phyloP scores from a whole-genome alignment of 106 monocot species.

The Platanthera zijinensis region DNA sequence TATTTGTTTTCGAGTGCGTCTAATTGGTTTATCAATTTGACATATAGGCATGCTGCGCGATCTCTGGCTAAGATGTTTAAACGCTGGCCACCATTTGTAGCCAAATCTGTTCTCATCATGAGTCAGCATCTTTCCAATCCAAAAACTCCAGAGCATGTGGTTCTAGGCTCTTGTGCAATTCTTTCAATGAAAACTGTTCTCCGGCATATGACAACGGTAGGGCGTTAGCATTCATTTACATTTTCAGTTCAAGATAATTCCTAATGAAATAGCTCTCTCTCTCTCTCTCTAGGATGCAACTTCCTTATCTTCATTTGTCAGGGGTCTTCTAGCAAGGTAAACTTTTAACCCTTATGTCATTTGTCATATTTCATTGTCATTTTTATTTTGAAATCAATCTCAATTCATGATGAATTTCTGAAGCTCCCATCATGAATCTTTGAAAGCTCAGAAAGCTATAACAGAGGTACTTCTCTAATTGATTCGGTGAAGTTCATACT shows the following conservation, averaged over 20 bases:
- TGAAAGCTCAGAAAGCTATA: constrained; percentile 94
- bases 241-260: constrained; percentile 1
- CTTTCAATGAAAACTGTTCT: constrained; percentile 69
- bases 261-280: background rate
- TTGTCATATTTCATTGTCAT: background rate
- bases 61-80: constrained; percentile 70
- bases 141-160: constrained; percentile 68
- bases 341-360: background rate
- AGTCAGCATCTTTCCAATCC: constrained; percentile 53
- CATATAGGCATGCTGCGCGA: constrained; percentile 58
- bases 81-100: constrained; percentile 72
- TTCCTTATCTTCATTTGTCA: constrained; percentile 71
- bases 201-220: constrained; percentile 75
- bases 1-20: background rate
- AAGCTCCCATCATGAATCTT: constrained; percentile 95
- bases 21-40: constrained; percentile 17
- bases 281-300: constrained; percentile 43
- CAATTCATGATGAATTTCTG: constrained; percentile 11
- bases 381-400: background rate
- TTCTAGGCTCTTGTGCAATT: constrained; percentile 74
- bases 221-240: background rate
- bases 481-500: background rate
- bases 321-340: constrained; percentile 89
- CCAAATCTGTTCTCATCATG: constrained; percentile 56
- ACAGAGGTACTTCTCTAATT: constrained; percentile 63